phyloP scores from a whole-genome alignment of 768 basidiomycete genomes.

The Boletus barrowsii region DNA sequence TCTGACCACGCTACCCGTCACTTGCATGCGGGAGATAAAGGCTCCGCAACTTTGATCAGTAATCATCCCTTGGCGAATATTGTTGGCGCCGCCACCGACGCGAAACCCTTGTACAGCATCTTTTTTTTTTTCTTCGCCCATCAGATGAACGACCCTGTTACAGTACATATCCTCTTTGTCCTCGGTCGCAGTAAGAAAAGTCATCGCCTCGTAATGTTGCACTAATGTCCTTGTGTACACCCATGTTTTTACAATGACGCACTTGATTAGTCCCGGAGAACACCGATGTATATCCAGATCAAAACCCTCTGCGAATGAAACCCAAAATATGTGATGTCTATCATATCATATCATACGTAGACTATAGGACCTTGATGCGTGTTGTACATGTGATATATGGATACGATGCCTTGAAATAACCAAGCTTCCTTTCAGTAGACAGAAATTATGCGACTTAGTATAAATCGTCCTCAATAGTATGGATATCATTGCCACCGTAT shows the following conservation, averaged over 20 bases:
- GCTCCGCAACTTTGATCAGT: slow-evolving; percentile 11
- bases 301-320: neutral
- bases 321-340: slow-evolving; percentile 14
- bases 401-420: slow-evolving; percentile 23
- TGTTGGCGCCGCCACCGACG: slow-evolving; percentile 2
- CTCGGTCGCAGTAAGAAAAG: neutral
- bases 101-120: slow-evolving; percentile 2
- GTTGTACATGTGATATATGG: slow-evolving; percentile 26
- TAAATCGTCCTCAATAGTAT: neutral
- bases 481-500: slow-evolving; percentile 22
- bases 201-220: slow-evolving; percentile 3
- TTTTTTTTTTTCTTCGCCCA: slow-evolving; percentile 10
- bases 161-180: slow-evolving; percentile 3
- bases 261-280: neutral
- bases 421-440: neutral
- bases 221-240: slow-evolving; percentile 2
- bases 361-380: slow-evolving; percentile 13
- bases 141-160: slow-evolving; percentile 12
- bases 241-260: slow-evolving; percentile 11
- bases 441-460: neutral
- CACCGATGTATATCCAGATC: neutral
- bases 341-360: slow-evolving; percentile 11
- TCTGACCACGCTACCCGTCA: slow-evolving; percentile 14
- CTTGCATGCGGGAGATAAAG: slow-evolving; percentile 7
- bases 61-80: neutral